Percentiles rank a stretch among this genome's conserved stretches.
Conservation (phyloP, 1,284 basidiomycete species). For the Pulveroboletus sp. region DNA sequence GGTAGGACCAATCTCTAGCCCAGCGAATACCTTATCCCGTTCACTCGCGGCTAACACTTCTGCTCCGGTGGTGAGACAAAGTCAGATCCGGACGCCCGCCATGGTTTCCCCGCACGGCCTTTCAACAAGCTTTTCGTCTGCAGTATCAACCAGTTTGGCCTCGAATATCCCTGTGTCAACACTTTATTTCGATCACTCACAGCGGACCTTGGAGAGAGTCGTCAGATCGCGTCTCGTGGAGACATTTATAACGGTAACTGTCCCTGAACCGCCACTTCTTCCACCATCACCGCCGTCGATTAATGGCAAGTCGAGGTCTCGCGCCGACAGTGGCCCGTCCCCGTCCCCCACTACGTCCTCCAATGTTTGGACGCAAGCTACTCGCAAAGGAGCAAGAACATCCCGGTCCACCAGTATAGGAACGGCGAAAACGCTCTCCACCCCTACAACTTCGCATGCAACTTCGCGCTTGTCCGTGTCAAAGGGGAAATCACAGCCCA, state of each 20-base stretch:
- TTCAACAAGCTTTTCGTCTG: slow-evolving; percentile 18
- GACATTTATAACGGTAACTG: slow-evolving; percentile 66
- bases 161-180: slow-evolving; percentile 23
- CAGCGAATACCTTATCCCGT: slow-evolving; percentile 26
- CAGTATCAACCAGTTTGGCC: slow-evolving; percentile 1
- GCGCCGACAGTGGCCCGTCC: slow-evolving; percentile 29
- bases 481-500: slow-evolving; percentile 20
- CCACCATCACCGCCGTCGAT: slow-evolving; percentile 16
- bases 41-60: slow-evolving; percentile 17
- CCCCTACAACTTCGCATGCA: slow-evolving; percentile 1
- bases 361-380: slow-evolving; percentile 4
- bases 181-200: slow-evolving; percentile 59
- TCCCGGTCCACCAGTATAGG: slow-evolving; percentile 18
- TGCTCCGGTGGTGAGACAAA: slow-evolving; percentile 39
- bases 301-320: slow-evolving; percentile 26
- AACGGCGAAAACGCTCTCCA: slow-evolving; percentile 20
- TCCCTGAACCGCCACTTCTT: slow-evolving; percentile 32
- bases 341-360: slow-evolving; percentile 2
- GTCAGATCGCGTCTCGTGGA: slow-evolving; percentile 76
- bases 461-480: slow-evolving; percentile 13
- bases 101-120: slow-evolving; percentile 45
- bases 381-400: slow-evolving; percentile 17
- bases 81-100: slow-evolving; percentile 52
- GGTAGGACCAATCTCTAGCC: slow-evolving; percentile 27
- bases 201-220: slow-evolving; percentile 65